These are phyloP conservation scores for Adiantum capillusveneris DNA, from an alignment of 75 land plant genomes.

Conservation along the genomic window DNA sequence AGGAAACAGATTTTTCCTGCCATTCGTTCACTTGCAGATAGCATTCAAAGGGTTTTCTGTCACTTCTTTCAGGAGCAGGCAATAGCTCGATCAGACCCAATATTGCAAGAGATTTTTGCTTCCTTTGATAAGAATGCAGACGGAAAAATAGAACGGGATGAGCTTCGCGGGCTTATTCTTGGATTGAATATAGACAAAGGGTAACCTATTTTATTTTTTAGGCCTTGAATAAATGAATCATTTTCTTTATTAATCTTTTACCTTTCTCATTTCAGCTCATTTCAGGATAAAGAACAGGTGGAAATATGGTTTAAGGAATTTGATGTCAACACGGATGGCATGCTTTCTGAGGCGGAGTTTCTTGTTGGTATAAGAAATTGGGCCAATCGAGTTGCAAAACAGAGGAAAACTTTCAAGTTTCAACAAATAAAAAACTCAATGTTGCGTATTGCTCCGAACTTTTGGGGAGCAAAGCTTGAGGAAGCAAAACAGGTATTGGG, in stretches of 20 bases:
- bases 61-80: conserved; percentile 4
- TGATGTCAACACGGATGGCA: conserved; percentile 18
- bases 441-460: conserved; percentile 4
- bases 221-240: background rate
- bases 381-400: conserved; percentile 17
- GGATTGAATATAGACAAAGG: conserved; percentile 21
- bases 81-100: conserved; percentile 2
- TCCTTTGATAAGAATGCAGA: conserved; percentile 20
- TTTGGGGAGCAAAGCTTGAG: conserved; percentile 21
- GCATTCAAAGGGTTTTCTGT: background rate
- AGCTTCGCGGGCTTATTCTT: conserved; percentile 23
- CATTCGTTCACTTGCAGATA: too few species aligned
- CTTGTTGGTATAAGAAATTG: conserved; percentile 21
- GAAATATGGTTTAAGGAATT: conserved; percentile 26
- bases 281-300: conserved; percentile 16
- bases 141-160: conserved; percentile 22
- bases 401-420: background rate
- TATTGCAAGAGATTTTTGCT: conserved; percentile 13
- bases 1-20: too few species aligned
- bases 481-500: conserved; percentile 17
- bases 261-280: conserved; percentile 9
- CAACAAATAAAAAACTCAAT: conserved; percentile 4
- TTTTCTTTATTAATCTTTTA: background rate
- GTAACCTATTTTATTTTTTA: background rate
- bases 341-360: conserved; percentile 25